These are phyloP conservation scores for Aspergillus oerlinghausenensis DNA, from an alignment of 2,329 filamentous ascomycete genomes.

Conservation along the genomic window DNA sequence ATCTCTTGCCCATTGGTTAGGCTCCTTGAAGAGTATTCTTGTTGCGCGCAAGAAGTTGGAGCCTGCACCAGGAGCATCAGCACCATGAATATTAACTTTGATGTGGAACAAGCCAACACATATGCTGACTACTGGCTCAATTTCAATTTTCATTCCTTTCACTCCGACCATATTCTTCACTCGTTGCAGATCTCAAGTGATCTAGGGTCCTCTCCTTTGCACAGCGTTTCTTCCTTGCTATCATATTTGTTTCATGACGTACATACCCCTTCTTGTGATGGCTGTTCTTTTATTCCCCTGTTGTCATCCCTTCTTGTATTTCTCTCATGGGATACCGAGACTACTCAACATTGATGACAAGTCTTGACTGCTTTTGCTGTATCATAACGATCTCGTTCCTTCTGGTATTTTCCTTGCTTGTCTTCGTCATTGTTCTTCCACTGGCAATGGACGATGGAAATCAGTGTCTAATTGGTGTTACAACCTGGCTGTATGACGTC, in stretches of 20 bases:
- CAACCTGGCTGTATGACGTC: background rate
- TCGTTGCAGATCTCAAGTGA: background rate
- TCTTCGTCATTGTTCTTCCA: background rate
- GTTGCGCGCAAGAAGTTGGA: slow-evolving; percentile 33
- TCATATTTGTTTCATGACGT: slow-evolving; percentile 10
- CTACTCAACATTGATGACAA: background rate
- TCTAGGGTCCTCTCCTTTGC: background rate
- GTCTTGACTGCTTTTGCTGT: background rate
- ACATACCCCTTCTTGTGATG: slow-evolving; percentile 14
- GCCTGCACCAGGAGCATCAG: slow-evolving; percentile 10
- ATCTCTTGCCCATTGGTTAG: slow-evolving; percentile 74
- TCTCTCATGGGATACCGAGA: background rate
- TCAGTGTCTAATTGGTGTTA: background rate
- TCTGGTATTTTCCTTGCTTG: background rate
- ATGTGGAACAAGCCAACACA: background rate
- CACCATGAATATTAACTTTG: slow-evolving; percentile 3
- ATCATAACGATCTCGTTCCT: background rate
- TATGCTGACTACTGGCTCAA: background rate
- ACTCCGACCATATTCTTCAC: background rate
- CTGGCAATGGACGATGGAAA: slow-evolving; percentile 1
- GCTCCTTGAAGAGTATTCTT: slow-evolving; percentile 74
- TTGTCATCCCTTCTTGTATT: background rate
- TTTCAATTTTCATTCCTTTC: background rate
- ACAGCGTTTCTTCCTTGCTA: slow-evolving; percentile 1
- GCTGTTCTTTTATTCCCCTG: background rate